Percentiles rank a stretch among this genome's conserved stretches.
Conservation (phyloP, 306 rosid species). For the Cicer chorassanicum region DNA sequence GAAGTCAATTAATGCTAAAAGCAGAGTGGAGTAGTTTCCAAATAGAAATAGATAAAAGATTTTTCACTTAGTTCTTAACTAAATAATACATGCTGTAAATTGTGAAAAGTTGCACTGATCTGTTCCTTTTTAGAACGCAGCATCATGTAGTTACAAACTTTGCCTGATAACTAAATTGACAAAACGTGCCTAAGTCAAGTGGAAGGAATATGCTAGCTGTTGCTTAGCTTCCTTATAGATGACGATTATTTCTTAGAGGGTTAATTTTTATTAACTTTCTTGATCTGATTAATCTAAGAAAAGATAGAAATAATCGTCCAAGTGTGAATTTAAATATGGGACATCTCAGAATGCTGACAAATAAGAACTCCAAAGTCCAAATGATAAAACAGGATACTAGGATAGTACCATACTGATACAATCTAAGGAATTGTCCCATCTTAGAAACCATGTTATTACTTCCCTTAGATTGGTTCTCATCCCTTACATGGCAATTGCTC, state of each 20-base stretch:
- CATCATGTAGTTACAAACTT: too few relatives aligned
- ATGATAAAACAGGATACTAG: slow-evolving; percentile 15
- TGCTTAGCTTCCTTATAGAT: neutral
- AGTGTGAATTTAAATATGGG: slow-evolving; percentile 22
- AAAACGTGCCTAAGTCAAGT: neutral
- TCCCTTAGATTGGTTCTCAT: slow-evolving; percentile 34
- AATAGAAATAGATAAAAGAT: slow-evolving; percentile 8
- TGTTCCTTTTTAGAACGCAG: neutral
- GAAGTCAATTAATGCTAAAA: slow-evolving; percentile 16
- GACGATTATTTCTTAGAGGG: neutral
- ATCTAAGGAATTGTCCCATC: slow-evolving; percentile 44
- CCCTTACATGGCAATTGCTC: slow-evolving; percentile 11
- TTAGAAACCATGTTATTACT: slow-evolving; percentile 40
- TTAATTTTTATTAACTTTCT: neutral
- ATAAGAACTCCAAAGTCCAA: slow-evolving; percentile 9
- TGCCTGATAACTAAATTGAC: neutral
- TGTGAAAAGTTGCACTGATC: neutral
- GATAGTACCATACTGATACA: slow-evolving; percentile 41
- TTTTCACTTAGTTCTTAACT: neutral
- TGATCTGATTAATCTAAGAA: slow-evolving; percentile 19
- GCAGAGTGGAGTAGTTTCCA: neutral
- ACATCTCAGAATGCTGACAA: slow-evolving; percentile 27
- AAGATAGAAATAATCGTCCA: slow-evolving; percentile 28
- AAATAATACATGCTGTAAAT: slow-evolving; percentile 2
- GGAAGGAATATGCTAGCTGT: neutral